Base-by-base conservation (phyloP, 2,329 filamentous ascomycete genomes). In the Blastomyces percursus region DNA sequence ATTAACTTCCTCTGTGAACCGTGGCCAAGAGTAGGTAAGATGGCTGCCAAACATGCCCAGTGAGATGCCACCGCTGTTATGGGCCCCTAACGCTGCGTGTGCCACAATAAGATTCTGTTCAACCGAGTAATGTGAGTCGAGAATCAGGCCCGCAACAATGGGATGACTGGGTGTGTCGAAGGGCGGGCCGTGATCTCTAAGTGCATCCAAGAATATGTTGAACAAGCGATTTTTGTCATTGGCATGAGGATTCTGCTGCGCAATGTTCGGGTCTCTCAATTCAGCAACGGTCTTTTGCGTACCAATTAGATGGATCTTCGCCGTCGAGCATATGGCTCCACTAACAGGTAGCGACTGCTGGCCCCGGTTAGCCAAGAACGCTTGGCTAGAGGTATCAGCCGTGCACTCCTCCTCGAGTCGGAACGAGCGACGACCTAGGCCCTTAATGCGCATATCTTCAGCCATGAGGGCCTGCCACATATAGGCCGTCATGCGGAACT, bases 391-490 rank as follows among this genome's bases (percentile, higher is more conserved):
- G 7, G 64, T 65, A 40, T 69, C 63, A 7, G 51, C 42, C 7
- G 56, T 44, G 66, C 66, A 66, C 63, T 69, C 67, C 60, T 69
- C 67, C 19, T 69, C 67, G n/a, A 69, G 55, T 7, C 67, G 65
- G 40, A 69, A 69, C 16, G 67, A 69, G n/a, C 67, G 66, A 52
- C 67, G 61, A n/a, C 67, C 67, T 32, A 68, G 50, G 19, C 64
- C 64, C 38, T 69, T 69, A 44, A 62, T 61, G 1, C 66, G 65
- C 55, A 69, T 64, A 30, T 69, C 66, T 59, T 69, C 67, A 16
- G 67, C 67, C 11, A 66, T 69, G 40, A 66, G 46, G 38, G 67
- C 67, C 44, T 69, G 67, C 67, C 67, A 69, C 66, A 69, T 69
- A 51, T 69, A 69, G 14, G 67, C 67, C 1, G 67, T 63, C 62